Base-by-base conservation (phyloP, 2,329 filamentous ascomycete species). In the Aspergillus eucalypticola region DNA sequence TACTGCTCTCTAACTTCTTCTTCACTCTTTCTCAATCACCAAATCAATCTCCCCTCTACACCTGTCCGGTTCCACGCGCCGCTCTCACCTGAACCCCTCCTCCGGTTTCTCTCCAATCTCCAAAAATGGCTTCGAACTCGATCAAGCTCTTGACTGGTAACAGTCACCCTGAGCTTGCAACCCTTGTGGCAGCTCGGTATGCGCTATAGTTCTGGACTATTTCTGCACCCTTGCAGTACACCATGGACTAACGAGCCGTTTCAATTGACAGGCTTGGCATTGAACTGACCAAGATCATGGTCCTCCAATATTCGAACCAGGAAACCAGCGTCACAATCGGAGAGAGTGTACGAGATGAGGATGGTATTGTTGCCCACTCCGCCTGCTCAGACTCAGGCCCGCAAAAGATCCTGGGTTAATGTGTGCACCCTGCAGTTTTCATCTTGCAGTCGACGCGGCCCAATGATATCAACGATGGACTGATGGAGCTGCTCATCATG, bases 401-500 rank as follows among this genome's bases (percentile, higher is more conserved):
- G 27, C 41, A 29, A 35, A 38, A 46, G 32, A 13, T 46, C 19
- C 32, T 62, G 44, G 56, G 52, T 56, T 63, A 55, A 53, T 32
- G 56, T 55, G 48, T 35, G 17, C 61, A 54, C 17, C 42, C 29
- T 54, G 46, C 69, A 87, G 93, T 97, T 73, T 98, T 97, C 81
- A 96, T 98, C 71, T 84, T 98, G 62, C 94, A 98, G 79, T 96
- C 94, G 23, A 96, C 95, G 51, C 89, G 91, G 42, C 94, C 94
- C 2, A 93, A 94, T 75, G 93, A 97, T 75, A 96, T 98, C 81
- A 99, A 99, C 79, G 94, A 98, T 76, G 92, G 92, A 53, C 85
- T 99, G 61, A 98, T 99, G 94, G 94, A 99, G 79, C 86, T 98
- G 39, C 86, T 98, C 67, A 97, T 98, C 79, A 96, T 97, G 88